Evolutionary conservation across 768 basidiomycete species (phyloP), one percentile per base, ranked within the genome.

Genomic region (Auricularia cornea): DNA sequence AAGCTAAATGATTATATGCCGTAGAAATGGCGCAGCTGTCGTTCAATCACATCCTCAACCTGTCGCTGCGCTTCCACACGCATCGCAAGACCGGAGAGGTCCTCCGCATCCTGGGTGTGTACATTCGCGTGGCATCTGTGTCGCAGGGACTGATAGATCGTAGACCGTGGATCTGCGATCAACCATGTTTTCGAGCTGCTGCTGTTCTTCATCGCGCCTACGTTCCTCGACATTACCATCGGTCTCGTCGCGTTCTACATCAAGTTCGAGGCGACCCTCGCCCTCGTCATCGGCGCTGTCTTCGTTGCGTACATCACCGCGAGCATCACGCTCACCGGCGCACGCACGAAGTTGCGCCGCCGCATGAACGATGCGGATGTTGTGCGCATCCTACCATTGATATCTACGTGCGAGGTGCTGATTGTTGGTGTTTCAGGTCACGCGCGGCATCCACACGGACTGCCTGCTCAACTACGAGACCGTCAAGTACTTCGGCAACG

Each of bases 401-500:
- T n/a, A 61, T 56, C 12, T 64, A 40, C 5, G 60, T 12, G 12
- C 20, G 51, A 62, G 32, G 60, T 41, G n/a, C 59, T 44, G 56
- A 33, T 18, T 1, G 18, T 28, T 48, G 35, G 16, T 10, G 10
- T 38, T 38, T 2, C 16, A 38, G 35, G 35, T 87, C 29, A 92
- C 87, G 28, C 84, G 92, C 41, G 90, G 88, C 10, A 94, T 94
- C 60, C 88, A 91, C 67, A 87, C 89, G 3, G 92, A 94, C 69
- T 86, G 85, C 68, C 74, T 92, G 31, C 80, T 91, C 60, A 90
- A 90, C 70, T 90, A 90, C 65, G 89, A 90, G 72, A 92, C 91
- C 3, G 88, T 93, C 68, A 94, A 92, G 73, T 92, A 92, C 72
- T 94, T 94, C 71, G 85, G 85, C n/a, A 89, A 91, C 18, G 93